A percentile compares a stretch with the other conserved stretches of the same genome.
Evolutionary conservation across 192 early-diverging fungal species (phyloP).

Genomic region (Umbelopsis ramanniana): DNA sequence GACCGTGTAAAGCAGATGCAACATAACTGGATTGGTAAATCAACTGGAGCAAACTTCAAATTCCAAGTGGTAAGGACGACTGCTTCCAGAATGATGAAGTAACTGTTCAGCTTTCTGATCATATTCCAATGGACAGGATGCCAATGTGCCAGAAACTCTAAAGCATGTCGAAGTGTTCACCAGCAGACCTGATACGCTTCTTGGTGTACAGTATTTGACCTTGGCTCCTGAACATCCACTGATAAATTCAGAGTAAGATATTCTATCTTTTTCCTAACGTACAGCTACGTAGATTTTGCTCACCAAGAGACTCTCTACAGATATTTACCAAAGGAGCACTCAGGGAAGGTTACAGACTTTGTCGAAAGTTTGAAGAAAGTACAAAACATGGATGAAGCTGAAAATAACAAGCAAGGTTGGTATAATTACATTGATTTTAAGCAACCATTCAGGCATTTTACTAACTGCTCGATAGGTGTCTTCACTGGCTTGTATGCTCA

Average conservation of each 20-base stretch:
- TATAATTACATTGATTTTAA: no score
- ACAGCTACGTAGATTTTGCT: no score
- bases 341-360: conserved; percentile 33
- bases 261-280: not conserved
- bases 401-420: conserved; percentile 39
- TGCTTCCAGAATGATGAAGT: not conserved
- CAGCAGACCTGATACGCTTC: conserved; percentile 77
- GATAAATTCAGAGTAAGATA: conserved; percentile 30
- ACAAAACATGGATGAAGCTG: conserved; percentile 38
- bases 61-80: conserved; percentile 49
- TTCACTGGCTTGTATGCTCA: conserved; percentile 66
- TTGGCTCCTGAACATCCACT: conserved; percentile 64
- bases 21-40: conserved; percentile 91
- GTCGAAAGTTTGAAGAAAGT: conserved; percentile 28
- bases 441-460: not conserved
- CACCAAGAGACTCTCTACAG: not conserved
- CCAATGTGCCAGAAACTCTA: not conserved
- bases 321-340: conserved; percentile 27
- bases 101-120: not conserved
- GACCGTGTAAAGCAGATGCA: conserved; percentile 89
- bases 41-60: conserved; percentile 75
- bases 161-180: conserved; percentile 70
- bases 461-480: conserved; percentile 41
- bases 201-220: conserved; percentile 75
- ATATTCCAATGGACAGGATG: not conserved